These are phyloP conservation scores for Trichoderma simmonsii DNA, from an alignment of 2,329 filamentous ascomycete genomes.

Conservation along the genomic window DNA sequence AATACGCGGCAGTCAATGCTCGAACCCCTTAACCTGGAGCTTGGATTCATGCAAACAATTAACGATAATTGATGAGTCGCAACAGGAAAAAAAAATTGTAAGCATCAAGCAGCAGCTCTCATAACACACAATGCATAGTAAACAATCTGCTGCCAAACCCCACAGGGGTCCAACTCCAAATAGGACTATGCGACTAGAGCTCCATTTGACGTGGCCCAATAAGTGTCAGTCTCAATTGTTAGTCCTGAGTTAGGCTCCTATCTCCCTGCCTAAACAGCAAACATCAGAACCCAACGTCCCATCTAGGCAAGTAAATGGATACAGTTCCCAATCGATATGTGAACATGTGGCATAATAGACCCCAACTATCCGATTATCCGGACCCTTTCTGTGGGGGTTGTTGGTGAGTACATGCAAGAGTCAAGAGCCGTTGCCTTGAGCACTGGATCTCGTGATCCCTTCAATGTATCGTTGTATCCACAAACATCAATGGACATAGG, in stretches of 20 bases:
- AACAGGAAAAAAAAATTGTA: background rate
- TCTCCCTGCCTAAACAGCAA: background rate
- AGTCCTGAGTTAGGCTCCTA: conserved; percentile 8
- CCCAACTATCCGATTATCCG: background rate
- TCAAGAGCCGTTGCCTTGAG: background rate
- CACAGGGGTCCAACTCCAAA: background rate
- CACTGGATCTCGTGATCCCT: background rate
- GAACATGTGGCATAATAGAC: background rate
- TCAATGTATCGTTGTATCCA: background rate
- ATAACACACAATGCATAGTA: background rate
- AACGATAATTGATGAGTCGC: background rate
- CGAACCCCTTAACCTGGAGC: background rate
- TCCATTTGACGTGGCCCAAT: background rate
- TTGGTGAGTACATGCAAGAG: background rate
- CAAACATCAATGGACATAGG: background rate
- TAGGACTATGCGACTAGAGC: background rate
- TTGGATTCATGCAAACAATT: background rate
- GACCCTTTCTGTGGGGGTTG: background rate
- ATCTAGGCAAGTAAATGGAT: background rate
- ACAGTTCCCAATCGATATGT: background rate
- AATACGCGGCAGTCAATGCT: background rate
- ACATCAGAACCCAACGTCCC: background rate
- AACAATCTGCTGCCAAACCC: background rate
- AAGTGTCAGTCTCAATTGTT: background rate
- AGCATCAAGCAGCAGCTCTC: background rate